phyloP scores from a whole-genome alignment of 768 basidiomycete species.

The Agaricus subrufescens region DNA sequence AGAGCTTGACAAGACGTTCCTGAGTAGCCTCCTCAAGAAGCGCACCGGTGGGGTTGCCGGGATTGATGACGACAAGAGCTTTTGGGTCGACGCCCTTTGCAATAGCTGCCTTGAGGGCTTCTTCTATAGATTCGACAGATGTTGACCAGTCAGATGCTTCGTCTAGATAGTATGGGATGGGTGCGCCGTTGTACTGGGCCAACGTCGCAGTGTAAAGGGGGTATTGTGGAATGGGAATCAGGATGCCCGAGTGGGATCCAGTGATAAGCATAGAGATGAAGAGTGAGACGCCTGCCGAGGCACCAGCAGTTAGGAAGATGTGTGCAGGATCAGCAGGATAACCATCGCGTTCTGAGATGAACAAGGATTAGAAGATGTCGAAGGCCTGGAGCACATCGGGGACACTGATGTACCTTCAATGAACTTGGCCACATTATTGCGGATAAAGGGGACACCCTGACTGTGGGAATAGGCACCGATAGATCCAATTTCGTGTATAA shows the following conservation, averaged over 20 bases:
- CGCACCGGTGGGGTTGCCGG: slow-evolving; percentile 94
- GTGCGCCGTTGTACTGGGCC: slow-evolving; percentile 74
- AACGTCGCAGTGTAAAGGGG: slow-evolving; percentile 96
- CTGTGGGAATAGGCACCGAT: slow-evolving; percentile 95
- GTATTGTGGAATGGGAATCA: slow-evolving; percentile 98
- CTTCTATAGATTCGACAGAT: slow-evolving; percentile 59
- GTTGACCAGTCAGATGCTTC: slow-evolving; percentile 84
- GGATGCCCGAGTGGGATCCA: slow-evolving; percentile 62
- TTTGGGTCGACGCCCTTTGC: slow-evolving; percentile 61
- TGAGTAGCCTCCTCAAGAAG: slow-evolving; percentile 72
- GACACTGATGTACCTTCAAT: slow-evolving; percentile 59
- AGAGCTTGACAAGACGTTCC: slow-evolving; percentile 72
- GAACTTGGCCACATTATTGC: slow-evolving; percentile 84
- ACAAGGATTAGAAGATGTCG: neutral
- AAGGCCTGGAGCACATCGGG: slow-evolving; percentile 4
- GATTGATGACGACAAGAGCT: slow-evolving; percentile 96
- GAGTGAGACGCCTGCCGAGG: slow-evolving; percentile 90
- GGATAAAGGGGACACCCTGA: slow-evolving; percentile 87
- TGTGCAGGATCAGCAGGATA: slow-evolving; percentile 74
- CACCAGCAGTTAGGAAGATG: slow-evolving; percentile 95
- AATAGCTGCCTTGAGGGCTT: slow-evolving; percentile 61
- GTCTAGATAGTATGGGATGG: slow-evolving; percentile 87
- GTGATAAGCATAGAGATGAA: slow-evolving; percentile 77
- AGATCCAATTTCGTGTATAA: slow-evolving; percentile 84
- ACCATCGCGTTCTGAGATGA: slow-evolving; percentile 75